A percentile compares a stretch with the other conserved stretches of the same genome.
These are phyloP conservation scores for Vitis cinerea DNA, from an alignment of 164 flowering plant genomes.

Conservation along the genomic window DNA sequence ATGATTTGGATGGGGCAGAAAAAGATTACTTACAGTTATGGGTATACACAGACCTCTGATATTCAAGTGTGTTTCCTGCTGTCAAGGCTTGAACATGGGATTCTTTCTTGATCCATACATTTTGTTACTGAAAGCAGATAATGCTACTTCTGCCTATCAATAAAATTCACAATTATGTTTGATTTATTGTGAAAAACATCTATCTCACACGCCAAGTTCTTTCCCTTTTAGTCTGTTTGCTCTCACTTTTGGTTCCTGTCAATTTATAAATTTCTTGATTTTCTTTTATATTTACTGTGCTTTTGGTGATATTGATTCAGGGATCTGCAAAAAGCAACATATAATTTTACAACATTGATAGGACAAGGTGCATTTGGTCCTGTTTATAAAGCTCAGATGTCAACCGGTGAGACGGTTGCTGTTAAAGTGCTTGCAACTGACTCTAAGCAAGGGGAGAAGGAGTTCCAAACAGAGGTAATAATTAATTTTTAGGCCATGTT, in stretches of 20 bases:
- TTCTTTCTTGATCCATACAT: too few relatives aligned
- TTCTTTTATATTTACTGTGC: not conserved
- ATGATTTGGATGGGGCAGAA: too few relatives aligned
- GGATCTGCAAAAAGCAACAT: slow-evolving; percentile 93
- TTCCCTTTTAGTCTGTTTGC: not conserved
- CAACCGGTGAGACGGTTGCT: slow-evolving; percentile 90
- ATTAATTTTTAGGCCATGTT: not conserved
- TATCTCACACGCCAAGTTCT: not conserved
- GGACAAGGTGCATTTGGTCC: slow-evolving; percentile 99
- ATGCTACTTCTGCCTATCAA: not conserved
- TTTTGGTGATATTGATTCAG: slow-evolving; percentile 32
- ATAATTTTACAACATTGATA: slow-evolving; percentile 80
- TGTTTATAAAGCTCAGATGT: slow-evolving; percentile 93
- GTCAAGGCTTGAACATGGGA: too few relatives aligned
- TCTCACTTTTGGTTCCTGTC: not conserved
- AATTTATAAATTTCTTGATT: not conserved
- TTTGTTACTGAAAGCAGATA: not conserved
- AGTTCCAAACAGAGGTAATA: slow-evolving; percentile 92
- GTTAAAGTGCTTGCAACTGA: slow-evolving; percentile 91
- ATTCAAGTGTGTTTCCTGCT: too few relatives aligned
- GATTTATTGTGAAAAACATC: not conserved
- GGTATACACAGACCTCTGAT: too few relatives aligned
- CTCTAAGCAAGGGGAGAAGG: slow-evolving; percentile 96
- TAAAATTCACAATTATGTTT: not conserved
- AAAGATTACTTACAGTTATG: too few relatives aligned